Base-by-base conservation (phyloP, 2,329 filamentous ascomycete species). In the Fusarium sacchari region DNA sequence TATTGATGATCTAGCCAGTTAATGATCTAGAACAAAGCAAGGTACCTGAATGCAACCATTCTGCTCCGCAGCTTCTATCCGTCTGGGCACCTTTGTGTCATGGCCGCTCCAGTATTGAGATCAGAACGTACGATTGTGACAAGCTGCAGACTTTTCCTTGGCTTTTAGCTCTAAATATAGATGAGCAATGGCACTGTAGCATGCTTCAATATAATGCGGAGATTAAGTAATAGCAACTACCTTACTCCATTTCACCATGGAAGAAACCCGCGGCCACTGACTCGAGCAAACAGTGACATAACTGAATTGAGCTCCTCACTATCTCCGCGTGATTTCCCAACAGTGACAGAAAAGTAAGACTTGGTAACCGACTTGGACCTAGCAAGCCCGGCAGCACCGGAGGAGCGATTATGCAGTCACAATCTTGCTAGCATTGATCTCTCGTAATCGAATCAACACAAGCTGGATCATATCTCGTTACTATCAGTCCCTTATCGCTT, bases 1-100 rank as follows among this genome's bases (percentile, higher is more conserved):
- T 7, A 7, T 39, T 15, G 20, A 10, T 9, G 1, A 28, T 28
- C 3, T 2, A 7, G 15, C 50, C 24, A 30, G 34, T 30, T 4
- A 14, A 7, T 3, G 11, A 13, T 11, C 5, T 4, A 40, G 50
- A 40, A 28, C 0, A 1, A 18, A 10, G 1, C 24, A 28, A 1
- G 50, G 50, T 26, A 7, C 2, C 20, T 39, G 4, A 0, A n/a
- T 28, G 24, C 2, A 18, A 18, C 14, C 0, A 20, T 28, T 4
- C 12, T 39, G 20, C 24, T 6, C 34, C 34, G 20, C 14, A 37
- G 34, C 24, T 9, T 53, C 7, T 6, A 14, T 18, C 6, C 4
- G 17, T 13, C 20, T 7, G 14, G 10, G 18, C 3, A 36, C 6
- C 18, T 20, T 20, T 20, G 32, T 12, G 3, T 10, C 30, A 30